Evolutionary conservation across 1,284 basidiomycete genomes (phyloP).

Genomic region (Sanghuangporus sanghuang): DNA sequence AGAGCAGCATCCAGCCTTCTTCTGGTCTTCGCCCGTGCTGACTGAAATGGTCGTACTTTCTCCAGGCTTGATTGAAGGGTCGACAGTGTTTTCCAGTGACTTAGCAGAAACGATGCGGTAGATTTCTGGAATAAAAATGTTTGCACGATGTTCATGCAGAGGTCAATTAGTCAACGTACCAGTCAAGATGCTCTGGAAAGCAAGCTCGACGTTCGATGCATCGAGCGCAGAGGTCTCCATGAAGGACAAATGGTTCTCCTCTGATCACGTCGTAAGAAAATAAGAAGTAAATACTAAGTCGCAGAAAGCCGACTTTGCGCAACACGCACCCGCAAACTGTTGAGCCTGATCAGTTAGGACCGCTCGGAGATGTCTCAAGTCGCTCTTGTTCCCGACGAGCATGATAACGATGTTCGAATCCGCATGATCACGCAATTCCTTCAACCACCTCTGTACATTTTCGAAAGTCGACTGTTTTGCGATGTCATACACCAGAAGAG

Average conservation of each 20-base stretch:
- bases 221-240: conserved; percentile 99
- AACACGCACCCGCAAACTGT: conserved; percentile 66
- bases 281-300: neutral
- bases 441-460: conserved; percentile 97
- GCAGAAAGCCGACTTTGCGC: neutral
- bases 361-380: conserved; percentile 95
- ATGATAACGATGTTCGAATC: conserved; percentile 94
- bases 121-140: conserved; percentile 59
- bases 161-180: conserved; percentile 46
- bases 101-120: conserved; percentile 93
- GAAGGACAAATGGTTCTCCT: conserved; percentile 88
- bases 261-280: neutral
- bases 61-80: conserved; percentile 58
- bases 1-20: conserved; percentile 16
- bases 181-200: conserved; percentile 96
- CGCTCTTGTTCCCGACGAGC: conserved; percentile 95
- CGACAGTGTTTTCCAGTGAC: conserved; percentile 77
- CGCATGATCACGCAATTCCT: conserved; percentile 93
- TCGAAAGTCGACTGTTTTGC: conserved; percentile 94
- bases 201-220: conserved; percentile 95
- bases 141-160: neutral
- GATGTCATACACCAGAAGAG: conserved; percentile 90
- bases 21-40: conserved; percentile 45
- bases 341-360: conserved; percentile 96
- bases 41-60: conserved; percentile 75